Conservation (phyloP, 441 rosid genomes). For the Populus trichocarpa region DNA sequence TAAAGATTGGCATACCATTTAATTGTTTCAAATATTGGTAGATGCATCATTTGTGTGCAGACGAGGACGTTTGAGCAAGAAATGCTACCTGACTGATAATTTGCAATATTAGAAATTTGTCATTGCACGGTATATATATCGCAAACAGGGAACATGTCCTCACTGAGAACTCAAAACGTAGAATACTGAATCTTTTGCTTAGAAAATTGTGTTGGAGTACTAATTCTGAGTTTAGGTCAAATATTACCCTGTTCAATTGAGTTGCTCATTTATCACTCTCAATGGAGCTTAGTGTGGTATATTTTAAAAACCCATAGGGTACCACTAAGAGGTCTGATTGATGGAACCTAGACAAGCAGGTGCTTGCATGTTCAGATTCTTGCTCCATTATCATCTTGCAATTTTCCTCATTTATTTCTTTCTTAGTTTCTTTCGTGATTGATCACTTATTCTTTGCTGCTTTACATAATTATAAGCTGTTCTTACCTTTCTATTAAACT, state of each 20-base stretch:
- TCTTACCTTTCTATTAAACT: slow-evolving; percentile 16
- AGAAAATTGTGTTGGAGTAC: neutral
- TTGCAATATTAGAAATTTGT: neutral
- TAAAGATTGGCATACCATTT: neutral
- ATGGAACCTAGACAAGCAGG: neutral
- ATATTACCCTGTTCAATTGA: neutral
- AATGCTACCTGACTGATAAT: neutral
- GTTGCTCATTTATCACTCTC: neutral
- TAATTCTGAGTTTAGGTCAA: neutral
- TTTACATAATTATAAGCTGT: slow-evolving; percentile 2
- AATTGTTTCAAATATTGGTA: neutral
- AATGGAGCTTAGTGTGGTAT: neutral
- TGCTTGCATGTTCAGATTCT: neutral
- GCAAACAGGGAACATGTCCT: neutral
- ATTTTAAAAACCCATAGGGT: neutral
- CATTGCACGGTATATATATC: neutral
- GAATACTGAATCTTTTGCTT: neutral
- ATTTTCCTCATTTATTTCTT: neutral
- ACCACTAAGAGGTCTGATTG: neutral
- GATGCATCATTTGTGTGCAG: neutral
- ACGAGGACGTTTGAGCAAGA: neutral
- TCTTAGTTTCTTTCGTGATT: neutral
- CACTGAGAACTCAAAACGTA: neutral
- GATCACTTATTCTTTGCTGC: neutral
- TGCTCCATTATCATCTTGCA: neutral